These are phyloP conservation scores for Sarocladium strictum DNA, from an alignment of 2,329 filamentous ascomycete genomes.

Conservation along the genomic window DNA sequence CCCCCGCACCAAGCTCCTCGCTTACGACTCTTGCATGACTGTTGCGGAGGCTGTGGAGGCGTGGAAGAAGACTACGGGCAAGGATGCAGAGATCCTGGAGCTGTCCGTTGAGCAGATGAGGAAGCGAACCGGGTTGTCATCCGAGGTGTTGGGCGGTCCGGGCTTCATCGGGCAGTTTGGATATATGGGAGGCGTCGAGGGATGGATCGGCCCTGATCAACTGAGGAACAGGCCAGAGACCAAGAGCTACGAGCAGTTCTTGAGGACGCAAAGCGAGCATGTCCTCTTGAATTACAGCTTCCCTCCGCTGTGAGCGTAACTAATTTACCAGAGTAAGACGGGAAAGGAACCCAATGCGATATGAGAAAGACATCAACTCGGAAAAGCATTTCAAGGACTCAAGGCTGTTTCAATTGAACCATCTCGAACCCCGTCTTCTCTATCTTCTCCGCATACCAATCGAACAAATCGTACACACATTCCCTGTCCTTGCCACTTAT, in stretches of 20 bases:
- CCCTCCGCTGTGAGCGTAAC: too few relatives aligned
- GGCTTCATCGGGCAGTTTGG: constrained; percentile 31
- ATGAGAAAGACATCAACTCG: too few relatives aligned
- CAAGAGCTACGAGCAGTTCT: constrained; percentile 23
- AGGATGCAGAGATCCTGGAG: constrained; percentile 25
- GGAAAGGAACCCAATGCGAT: too few relatives aligned
- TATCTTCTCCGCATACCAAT: not conserved
- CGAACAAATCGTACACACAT: constrained; percentile 7
- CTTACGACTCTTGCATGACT: constrained; percentile 34
- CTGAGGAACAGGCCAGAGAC: constrained; percentile 27
- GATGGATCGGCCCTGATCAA: constrained; percentile 29
- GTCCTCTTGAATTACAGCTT: not conserved
- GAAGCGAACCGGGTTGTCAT: constrained; percentile 24
- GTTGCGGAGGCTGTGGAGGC: constrained; percentile 24
- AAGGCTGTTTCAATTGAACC: constrained; percentile 2
- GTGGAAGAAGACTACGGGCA: constrained; percentile 31
- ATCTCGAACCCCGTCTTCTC: not conserved
- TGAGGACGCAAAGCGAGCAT: constrained; percentile 11
- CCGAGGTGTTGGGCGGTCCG: constrained; percentile 31
- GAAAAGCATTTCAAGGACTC: not conserved
- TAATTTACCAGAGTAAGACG: too few relatives aligned
- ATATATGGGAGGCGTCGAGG: constrained; percentile 33
- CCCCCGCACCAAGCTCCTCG: constrained; percentile 34
- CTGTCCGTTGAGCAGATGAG: constrained; percentile 27
- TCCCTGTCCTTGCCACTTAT: not conserved